Base-by-base conservation (phyloP, 352 stramenopile genomes). In the Pythium phragmiticola region DNA sequence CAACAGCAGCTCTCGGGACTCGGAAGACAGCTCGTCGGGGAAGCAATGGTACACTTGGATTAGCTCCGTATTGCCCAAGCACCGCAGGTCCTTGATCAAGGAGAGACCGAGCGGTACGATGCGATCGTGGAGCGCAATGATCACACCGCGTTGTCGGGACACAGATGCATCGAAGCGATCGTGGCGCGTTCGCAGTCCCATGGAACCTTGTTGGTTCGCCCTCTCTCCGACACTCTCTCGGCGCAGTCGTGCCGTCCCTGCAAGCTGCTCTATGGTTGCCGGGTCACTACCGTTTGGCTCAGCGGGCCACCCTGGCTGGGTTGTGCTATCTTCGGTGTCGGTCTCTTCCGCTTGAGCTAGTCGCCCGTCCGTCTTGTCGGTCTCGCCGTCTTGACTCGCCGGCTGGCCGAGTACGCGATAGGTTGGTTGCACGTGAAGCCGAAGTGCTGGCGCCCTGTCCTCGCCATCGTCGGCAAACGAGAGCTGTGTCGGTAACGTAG, bases 51-150 rank as follows among this genome's bases (percentile, higher is more conserved):
- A 80, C 16, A 82, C 67, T 55, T 82, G 72, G 21, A 80, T 73
- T 21, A 78, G 17, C 28, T 82, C 75, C 3, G 51, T 49, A 60
- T 80, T 80, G 30, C 75, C 75, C 9, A 77, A 58, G n/a, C 73
- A 77, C 7, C 75, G 66, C 21, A 82, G 60, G 49, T 90, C 78
- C 13, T 72, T 69, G 66, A 90, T 86, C 26, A 90, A 70, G 19
- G 80, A 88, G 28, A 79, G 60, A 4, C 73, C 80, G 58, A 89
- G 74, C 2, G 76, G 53, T 26, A 86, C 59, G 14, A 81, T 73
- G 21, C 62, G 69, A 28, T 89, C 63, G 68, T 84, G 68, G 9
- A 88, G 63, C 46, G 59, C 71, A 28, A 84, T 26, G 48, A 88
- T 59, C 17, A 86, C 65, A 2, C 66, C 75, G 41, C 65, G 71